Evolutionary conservation across 257 asterid genomes (phyloP), one percentile per base, ranked within the genome.

Genomic region (Penstemon newberryi): DNA sequence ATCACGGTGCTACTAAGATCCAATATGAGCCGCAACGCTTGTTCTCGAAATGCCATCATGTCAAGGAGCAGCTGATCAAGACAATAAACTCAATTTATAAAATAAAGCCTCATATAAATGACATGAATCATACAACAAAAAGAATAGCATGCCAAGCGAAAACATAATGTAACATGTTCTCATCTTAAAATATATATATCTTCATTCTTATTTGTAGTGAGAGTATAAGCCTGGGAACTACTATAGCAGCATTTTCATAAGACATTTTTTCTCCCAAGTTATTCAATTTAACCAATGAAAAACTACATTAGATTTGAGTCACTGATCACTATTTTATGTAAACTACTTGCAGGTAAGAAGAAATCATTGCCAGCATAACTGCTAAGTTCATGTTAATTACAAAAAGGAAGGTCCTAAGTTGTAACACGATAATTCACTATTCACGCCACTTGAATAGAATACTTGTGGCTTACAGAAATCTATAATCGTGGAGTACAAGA

Each of bases 1-100:
- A 94, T 94, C 61, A 94, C 99, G 39, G 99, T 94, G 78, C 97
- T 94, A 84, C 99, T 94, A 60, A 94, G 87, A 81, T 91, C 99
- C 89, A 94, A 79, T 73, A 94, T 89, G 74, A 94, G 95, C 80
- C 97, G 89, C 83, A 94, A 80, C 74, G 99, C 96, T 74, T 94
- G 99, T 85, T 94, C 99, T 43, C 96, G 96, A 74, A 94, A 94
- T 45, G 91, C 92, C 99, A 94, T 90, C 67, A 94, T 87, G 84
- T 94, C 99, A 82, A 87, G 90, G 81, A 94, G 99, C 78, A 94
- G 83, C 99, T 94, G 92, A 60, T 73, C 75, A 79, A 82, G 69
- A 77, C 60, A 76, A 81, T 45, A 58, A 60, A 73, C 55, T 65
- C 57, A 58, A 49, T 59, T 65, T 50, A 69, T n/a, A 70, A 63